A percentile compares a stretch with the other conserved stretches of the same genome.
Evolutionary conservation across 2,329 filamentous ascomycete genomes (phyloP).

Genomic region (Exophiala phaeomuriformis): DNA sequence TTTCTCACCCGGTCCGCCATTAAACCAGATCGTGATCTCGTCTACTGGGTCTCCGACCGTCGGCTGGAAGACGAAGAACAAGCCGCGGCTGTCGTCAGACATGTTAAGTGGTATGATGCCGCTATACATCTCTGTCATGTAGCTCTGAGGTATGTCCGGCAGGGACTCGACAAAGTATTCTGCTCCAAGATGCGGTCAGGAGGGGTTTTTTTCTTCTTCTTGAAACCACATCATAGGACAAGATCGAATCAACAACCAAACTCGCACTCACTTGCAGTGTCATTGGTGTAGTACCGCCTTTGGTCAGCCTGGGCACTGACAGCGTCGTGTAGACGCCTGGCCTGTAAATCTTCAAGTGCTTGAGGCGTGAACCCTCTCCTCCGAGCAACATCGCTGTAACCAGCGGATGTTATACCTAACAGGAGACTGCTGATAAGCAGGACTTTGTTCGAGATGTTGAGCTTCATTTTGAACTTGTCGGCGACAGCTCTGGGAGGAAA

Average conservation of each 20-base stretch:
- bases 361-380: conserved; percentile 13
- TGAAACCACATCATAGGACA: too few relatives aligned
- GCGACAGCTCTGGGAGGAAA: background rate
- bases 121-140: conserved; percentile 22
- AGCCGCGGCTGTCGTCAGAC: conserved; percentile 14
- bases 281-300: conserved; percentile 14
- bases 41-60: conserved; percentile 23
- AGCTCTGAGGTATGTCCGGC: conserved; percentile 18
- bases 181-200: background rate
- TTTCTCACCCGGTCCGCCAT: conserved; percentile 24
- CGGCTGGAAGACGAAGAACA: conserved; percentile 25
- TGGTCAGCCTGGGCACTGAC: background rate
- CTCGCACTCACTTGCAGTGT: conserved; percentile 11
- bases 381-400: conserved; percentile 9
- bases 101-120: conserved; percentile 20
- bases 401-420: conserved; percentile 4
- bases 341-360: conserved; percentile 13
- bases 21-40: conserved; percentile 24
- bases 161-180: conserved; percentile 20
- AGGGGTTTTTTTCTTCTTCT: too few relatives aligned
- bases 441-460: conserved; percentile 3
- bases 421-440: conserved; percentile 8
- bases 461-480: conserved; percentile 2
- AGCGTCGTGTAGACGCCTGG: conserved; percentile 10
- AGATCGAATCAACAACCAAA: background rate